phyloP scores from a whole-genome alignment of 2,329 filamentous ascomycete genomes.

The Furcasterigmium sp. region DNA sequence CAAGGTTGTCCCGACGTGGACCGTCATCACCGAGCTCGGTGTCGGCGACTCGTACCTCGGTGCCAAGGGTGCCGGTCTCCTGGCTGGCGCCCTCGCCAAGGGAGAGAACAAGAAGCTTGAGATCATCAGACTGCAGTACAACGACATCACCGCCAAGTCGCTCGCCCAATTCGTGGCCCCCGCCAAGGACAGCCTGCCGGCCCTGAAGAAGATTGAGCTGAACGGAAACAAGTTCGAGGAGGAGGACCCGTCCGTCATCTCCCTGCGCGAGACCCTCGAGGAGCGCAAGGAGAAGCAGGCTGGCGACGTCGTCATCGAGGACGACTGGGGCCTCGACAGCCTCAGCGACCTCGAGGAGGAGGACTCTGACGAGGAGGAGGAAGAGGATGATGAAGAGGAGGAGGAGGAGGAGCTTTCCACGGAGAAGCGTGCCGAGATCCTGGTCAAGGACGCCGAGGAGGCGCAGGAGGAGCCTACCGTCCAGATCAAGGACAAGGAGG shows the following conservation, averaged over 20 bases:
- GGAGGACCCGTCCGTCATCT: constrained; percentile 68
- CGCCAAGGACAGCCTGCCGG: constrained; percentile 63
- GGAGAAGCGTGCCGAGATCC: constrained; percentile 63
- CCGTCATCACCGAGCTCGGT: constrained; percentile 72
- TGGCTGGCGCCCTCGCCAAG: constrained; percentile 67
- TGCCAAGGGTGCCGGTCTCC: constrained; percentile 66
- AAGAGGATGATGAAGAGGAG: constrained; percentile 65
- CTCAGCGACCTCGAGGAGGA: constrained; percentile 82
- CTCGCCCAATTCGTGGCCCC: constrained; percentile 67
- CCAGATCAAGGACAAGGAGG: constrained; percentile 66
- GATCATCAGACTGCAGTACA: constrained; percentile 81
- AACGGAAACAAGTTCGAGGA: constrained; percentile 95
- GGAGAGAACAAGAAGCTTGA: constrained; percentile 77
- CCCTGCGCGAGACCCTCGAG: constrained; percentile 66
- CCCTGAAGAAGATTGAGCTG: constrained; percentile 79
- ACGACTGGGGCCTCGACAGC: constrained; percentile 80
- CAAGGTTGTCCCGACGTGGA: constrained; percentile 69
- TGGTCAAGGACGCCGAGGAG: constrained; percentile 63
- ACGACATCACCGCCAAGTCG: constrained; percentile 79
- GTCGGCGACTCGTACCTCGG: constrained; percentile 84
- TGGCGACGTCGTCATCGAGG: constrained; percentile 64
- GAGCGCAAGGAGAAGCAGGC: constrained; percentile 70
- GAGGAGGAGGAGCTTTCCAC: constrained; percentile 49
- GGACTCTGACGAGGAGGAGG: constrained; percentile 63
- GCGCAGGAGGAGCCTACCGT: constrained; percentile 71